Evolutionary conservation across 2,329 filamentous ascomycete species (phyloP).

Genomic region (Bipolaris oryzae): DNA sequence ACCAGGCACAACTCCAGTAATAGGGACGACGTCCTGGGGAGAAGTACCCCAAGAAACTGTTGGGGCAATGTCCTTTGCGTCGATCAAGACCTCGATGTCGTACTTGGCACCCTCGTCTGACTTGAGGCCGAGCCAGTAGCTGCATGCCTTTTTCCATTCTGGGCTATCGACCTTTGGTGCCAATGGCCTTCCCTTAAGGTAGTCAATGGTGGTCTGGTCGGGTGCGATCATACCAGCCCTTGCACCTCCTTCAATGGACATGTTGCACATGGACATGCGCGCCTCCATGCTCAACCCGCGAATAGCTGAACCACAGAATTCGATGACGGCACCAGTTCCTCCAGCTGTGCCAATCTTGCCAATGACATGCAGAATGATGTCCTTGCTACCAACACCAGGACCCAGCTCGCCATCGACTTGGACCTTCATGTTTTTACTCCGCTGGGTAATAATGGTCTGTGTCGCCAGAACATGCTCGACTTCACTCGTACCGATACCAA

Average conservation of each 20-base stretch:
- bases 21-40: conserved; percentile 94
- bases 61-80: conserved; percentile 89
- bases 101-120: conserved; percentile 89
- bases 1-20: conserved; percentile 87
- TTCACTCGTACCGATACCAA: conserved; percentile 97
- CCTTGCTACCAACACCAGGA: conserved; percentile 93
- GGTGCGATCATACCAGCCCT: conserved; percentile 96
- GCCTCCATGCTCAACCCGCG: conserved; percentile 91
- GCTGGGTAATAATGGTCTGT: conserved; percentile 90
- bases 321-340: conserved; percentile 92
- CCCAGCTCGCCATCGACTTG: conserved; percentile 90
- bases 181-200: conserved; percentile 88
- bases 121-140: conserved; percentile 85
- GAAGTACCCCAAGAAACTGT: conserved; percentile 97
- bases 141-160: conserved; percentile 86
- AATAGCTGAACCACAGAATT: conserved; percentile 96
- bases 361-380: conserved; percentile 91
- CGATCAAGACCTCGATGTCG: conserved; percentile 86
- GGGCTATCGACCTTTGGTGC: conserved; percentile 82
- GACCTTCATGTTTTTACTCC: conserved; percentile 98
- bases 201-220: conserved; percentile 92
- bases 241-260: conserved; percentile 96
- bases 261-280: conserved; percentile 99
- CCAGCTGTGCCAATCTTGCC: conserved; percentile 93
- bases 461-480: conserved; percentile 98